Base-by-base conservation (phyloP, 1,139 yeast species). In the Sugiyamaella grinbergsii region DNA sequence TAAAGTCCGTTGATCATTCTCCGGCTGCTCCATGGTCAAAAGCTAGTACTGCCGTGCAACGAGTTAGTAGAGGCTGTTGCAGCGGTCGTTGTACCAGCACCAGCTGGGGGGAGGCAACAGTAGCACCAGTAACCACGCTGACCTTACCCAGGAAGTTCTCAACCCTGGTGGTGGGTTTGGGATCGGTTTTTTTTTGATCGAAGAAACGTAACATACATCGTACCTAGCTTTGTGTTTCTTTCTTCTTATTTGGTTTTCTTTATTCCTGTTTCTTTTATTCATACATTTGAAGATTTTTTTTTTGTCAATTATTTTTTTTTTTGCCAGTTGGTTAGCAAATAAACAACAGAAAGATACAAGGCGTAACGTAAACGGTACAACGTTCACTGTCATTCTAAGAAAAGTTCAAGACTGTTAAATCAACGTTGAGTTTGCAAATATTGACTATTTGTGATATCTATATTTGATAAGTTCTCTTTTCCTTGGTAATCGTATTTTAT, bases 171-270 rank as follows among this genome's bases (percentile, higher is more conserved):
- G n/a, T 26, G 43, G 43, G 43, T 40, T 40, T 40, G 43, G 43
- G 43, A n/a, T 16, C 10, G 26, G 7, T 10, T 40, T 40, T 40
- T n/a, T 40, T 40, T 28, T 40, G 34, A 26, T 40, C 43, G 34
- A 40, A 40, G 43, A 40, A 40, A 40, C 39, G 39, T 36, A 40
- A 13, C 34, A 32, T 38, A 38, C 42, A 16, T 29, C 33, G 33
- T 29, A n/a, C 16, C 15, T 29, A 29, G 13, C 33, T 34, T 31
- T 31, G 15, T 34, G 11, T 34, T 16, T 34, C 23, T 15, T 34
- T 37, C 19, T 37, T 37, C 11, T 32, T 33, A n/a, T 4, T 15
- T 32, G 18, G 15, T n/a, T 11, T 33, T 19, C 13, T 33, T 33
- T 33, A 16, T 33, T 33, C 11, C 13, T 38, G 24, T 38, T 24